Evolutionary conservation across 495 filamentous ascomycete species (phyloP), one percentile per base, ranked within the genome.

Genomic region (Talaromyces thailandensis): DNA sequence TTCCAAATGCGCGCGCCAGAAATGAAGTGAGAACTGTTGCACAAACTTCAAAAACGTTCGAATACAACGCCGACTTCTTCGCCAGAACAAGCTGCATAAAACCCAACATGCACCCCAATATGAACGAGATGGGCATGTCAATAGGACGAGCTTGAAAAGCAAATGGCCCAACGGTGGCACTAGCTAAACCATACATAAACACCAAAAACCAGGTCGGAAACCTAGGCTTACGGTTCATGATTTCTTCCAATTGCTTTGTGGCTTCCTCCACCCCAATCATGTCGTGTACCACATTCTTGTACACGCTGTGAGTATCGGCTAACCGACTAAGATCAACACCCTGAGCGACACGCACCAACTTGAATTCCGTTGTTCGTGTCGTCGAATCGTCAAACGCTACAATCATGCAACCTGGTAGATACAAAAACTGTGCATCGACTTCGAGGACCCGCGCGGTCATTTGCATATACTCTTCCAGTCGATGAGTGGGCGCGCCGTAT

Each of bases 251-350:
- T 4, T 83, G 77, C 9, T 74, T 65, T 1, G 84, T 93, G 0
- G 91, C 92, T 66, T 93, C 85, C 53, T 94, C 89, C 23, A 91
- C 87, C 28, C 86, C 82, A 55, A 94, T 83, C 6, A 85, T 72
- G 72, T 95, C 92, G 67, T 96, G 91, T n/a, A 95, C 85, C 24
- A 96, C 90, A 61, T 89, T 84, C 71, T 97, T 96, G 76, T 96
- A 96, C 56, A 96, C 84, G 58, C 89, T 84, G 70, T 96, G 91
- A 9, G 86, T 84, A 63, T 96, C 91, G 3, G 88, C 82, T 11
- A 96, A 79, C 58, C 88, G 89, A 21, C 89, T 90, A 2, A 96
- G 81, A 73, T 96, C 88, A 31, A 96, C 80, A 1, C 89, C 91
- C 70, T 91, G 88, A 3, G 72, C 69, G 2, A 83, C 79, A 25